These are phyloP conservation scores for Gloeopeniophorella convolvens DNA, from an alignment of 768 basidiomycete species.

Conservation along the genomic window DNA sequence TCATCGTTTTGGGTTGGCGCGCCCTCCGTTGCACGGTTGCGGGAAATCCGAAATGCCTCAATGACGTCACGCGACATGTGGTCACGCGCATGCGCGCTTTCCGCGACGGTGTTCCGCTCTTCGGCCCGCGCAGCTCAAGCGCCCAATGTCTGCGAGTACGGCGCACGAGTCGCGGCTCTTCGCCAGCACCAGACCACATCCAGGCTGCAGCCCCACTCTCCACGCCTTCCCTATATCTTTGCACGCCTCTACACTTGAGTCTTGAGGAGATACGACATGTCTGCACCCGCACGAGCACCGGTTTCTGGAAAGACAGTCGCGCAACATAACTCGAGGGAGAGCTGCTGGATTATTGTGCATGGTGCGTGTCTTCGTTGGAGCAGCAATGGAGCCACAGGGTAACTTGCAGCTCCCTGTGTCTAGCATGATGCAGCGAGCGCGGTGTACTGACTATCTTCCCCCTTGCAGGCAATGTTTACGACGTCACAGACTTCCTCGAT, in stretches of 20 bases:
- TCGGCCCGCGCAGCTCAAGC: too few relatives aligned
- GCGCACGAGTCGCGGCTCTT: too few relatives aligned
- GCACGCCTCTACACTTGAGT: background rate
- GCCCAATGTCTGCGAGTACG: too few relatives aligned
- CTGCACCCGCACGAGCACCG: background rate
- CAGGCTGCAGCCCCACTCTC: background rate
- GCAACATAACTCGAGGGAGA: slow-evolving; percentile 17
- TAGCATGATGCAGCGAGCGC: too few relatives aligned
- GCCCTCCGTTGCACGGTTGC: too few relatives aligned
- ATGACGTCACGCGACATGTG: too few relatives aligned
- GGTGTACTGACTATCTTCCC: background rate
- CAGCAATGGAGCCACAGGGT: background rate
- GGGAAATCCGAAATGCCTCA: too few relatives aligned
- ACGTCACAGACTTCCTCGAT: slow-evolving; percentile 37
- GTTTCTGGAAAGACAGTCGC: slow-evolving; percentile 17
- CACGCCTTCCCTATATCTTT: background rate
- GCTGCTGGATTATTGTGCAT: slow-evolving; percentile 22
- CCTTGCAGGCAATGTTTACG: slow-evolving; percentile 36
- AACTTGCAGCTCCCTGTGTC: background rate
- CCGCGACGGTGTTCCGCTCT: too few relatives aligned
- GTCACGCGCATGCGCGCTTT: too few relatives aligned
- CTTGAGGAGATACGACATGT: background rate
- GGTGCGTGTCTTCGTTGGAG: background rate
- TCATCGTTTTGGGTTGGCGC: too few relatives aligned
- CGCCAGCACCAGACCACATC: too few relatives aligned